Base-by-base conservation (phyloP, 495 filamentous ascomycete species). In the Aspergillus steynii region DNA sequence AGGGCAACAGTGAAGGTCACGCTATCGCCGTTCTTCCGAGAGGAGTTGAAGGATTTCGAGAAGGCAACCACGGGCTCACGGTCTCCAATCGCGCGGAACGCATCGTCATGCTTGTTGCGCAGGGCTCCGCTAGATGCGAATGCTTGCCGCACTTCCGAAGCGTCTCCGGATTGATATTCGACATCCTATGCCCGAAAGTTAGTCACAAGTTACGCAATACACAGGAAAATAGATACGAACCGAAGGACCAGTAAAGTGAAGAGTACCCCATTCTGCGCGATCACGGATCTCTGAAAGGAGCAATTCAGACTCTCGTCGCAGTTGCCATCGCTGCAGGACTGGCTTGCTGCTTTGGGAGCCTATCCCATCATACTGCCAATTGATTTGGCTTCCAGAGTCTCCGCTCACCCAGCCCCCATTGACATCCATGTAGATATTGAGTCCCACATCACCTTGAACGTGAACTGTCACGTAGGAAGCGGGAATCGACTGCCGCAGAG, bases 51-150 rank as follows among this genome's bases (percentile, higher is more conserved):
- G 1, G 84, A 83, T 71, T 96, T 96, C 25, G 90, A 86, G 71
- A 96, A 97, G 0, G 93, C 92, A 77, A 97, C 96, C 29, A 96
- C 88, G 0, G 94, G 94, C 71, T 94, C 89, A 29, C 93, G 87
- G 45, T 96, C 90, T 77, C 89, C 87, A 58, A 96, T 90, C 25
- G 80, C 75, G 5, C 92, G 84, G 71, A 86, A 93, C 5, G 72
- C 70, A 9, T 73, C 71, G 61, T 94, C 90, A 28, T 89, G 82
- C 14, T 75, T 77, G 67, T 96, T 89, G 26, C 77, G 67, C 28
- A 98, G 72, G 3, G 78, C 82, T 15, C 91, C 88, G 26, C 83
- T 85, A 54, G 81, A 80, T 0, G 92, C 83, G 72, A 98, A 98
- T 1, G 77, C 75, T 61, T 84, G 84, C n/a, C 93, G 83, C 20